These are phyloP conservation scores for Candida patagonica DNA, from an alignment of 805 yeast species.

Conservation along the genomic window DNA sequence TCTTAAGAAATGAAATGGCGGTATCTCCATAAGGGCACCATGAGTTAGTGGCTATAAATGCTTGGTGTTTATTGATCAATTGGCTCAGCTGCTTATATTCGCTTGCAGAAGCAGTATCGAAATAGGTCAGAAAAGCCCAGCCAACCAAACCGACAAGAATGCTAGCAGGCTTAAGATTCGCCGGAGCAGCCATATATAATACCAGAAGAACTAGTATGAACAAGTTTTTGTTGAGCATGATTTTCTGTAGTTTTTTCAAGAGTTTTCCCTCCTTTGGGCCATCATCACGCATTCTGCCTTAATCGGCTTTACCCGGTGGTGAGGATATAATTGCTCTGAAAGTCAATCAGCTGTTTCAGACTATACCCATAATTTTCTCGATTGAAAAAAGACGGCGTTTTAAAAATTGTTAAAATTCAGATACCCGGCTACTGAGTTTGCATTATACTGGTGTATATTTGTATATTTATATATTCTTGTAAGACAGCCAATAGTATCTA, in stretches of 20 bases:
- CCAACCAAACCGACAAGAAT: conserved; percentile 1
- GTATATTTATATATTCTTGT: too few relatives aligned
- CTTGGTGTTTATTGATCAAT: conserved; percentile 53
- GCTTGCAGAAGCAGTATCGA: conserved; percentile 1
- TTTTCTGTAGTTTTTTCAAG: too few relatives aligned
- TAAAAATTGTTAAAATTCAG: too few relatives aligned
- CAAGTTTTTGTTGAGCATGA: background rate
- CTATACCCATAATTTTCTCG: too few relatives aligned
- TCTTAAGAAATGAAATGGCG: conserved; percentile 35
- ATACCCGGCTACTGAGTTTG: too few relatives aligned
- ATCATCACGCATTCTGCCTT: too few relatives aligned
- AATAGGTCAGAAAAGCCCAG: conserved; percentile 2
- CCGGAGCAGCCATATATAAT: background rate
- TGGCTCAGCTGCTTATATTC: conserved; percentile 12
- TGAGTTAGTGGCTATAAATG: conserved; percentile 72
- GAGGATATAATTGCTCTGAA: too few relatives aligned
- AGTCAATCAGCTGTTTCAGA: too few relatives aligned
- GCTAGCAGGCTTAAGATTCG: background rate
- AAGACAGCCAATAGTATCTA: background rate
- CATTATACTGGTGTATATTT: too few relatives aligned
- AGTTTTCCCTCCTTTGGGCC: too few relatives aligned
- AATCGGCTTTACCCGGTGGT: too few relatives aligned
- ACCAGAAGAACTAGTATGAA: background rate
- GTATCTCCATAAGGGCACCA: conserved; percentile 49
- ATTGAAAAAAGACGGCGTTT: too few relatives aligned